Evolutionary conservation across 352 stramenopile genomes (phyloP).

Genomic region (Phytophthora boehmeriae): DNA sequence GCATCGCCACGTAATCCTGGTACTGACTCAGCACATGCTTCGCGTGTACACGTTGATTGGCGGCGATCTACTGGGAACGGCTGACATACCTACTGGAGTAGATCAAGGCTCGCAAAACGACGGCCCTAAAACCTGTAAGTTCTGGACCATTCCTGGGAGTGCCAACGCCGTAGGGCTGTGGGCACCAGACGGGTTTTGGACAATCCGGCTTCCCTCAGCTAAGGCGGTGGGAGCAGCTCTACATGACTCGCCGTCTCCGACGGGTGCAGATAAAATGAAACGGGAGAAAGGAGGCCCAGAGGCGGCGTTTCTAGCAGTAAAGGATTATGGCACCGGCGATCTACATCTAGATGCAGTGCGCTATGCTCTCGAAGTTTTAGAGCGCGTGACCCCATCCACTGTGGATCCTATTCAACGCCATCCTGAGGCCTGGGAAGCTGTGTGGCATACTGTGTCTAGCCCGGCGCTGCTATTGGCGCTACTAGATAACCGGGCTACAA

Average conservation of each 20-base stretch:
- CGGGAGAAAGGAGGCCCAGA: slow-evolving; percentile 19
- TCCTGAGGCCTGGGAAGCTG: slow-evolving; percentile 37
- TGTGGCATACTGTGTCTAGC: slow-evolving; percentile 55
- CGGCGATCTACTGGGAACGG: slow-evolving; percentile 42
- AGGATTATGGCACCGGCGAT: slow-evolving; percentile 53
- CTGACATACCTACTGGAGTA: slow-evolving; percentile 40
- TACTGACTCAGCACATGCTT: slow-evolving; percentile 30
- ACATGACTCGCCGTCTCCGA: slow-evolving; percentile 11
- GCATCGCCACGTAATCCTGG: slow-evolving; percentile 34
- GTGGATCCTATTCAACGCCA: slow-evolving; percentile 39
- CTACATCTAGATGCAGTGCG: slow-evolving; percentile 60
- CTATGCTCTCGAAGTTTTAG: slow-evolving; percentile 68
- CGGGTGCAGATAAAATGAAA: slow-evolving; percentile 8
- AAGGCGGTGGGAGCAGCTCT: slow-evolving; percentile 44
- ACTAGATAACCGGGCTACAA: slow-evolving; percentile 41
- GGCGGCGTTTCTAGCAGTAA: slow-evolving; percentile 48
- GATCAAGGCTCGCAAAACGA: slow-evolving; percentile 5
- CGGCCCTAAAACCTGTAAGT: slow-evolving; percentile 26
- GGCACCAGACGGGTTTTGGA: slow-evolving; percentile 63
- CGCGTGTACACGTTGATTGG: slow-evolving; percentile 62
- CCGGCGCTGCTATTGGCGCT: slow-evolving; percentile 75
- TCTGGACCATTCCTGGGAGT: slow-evolving; percentile 56
- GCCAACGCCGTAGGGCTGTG: slow-evolving; percentile 68
- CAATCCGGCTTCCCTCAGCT: slow-evolving; percentile 56
- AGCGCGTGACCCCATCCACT: slow-evolving; percentile 32